These are phyloP conservation scores for Citrus hindsii DNA, from an alignment of 345 rosid genomes.

Conservation along the genomic window DNA sequence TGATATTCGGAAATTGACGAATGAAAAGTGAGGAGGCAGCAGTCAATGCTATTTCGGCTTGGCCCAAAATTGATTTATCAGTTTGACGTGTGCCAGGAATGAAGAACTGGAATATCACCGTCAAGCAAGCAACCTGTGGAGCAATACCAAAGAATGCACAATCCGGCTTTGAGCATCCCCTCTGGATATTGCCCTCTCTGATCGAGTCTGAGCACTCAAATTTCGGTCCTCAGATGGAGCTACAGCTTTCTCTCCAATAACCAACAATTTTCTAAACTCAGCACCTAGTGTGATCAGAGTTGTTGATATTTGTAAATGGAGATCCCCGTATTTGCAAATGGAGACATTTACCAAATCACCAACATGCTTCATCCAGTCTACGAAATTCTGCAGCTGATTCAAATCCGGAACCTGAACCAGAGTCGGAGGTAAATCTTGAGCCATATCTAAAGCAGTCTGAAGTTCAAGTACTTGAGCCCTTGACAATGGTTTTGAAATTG, in stretches of 20 bases:
- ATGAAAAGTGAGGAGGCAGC: too few relatives aligned
- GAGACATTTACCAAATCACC: constrained; percentile 77
- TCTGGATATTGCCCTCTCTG: constrained; percentile 64
- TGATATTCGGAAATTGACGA: too few relatives aligned
- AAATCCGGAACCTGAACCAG: too few relatives aligned
- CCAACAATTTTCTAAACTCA: constrained; percentile 67
- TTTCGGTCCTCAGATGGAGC: constrained; percentile 63
- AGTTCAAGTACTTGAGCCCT: too few relatives aligned
- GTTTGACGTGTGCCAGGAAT: constrained; percentile 73
- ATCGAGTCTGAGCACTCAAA: constrained; percentile 64
- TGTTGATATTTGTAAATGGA: too few relatives aligned
- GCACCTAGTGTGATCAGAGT: too few relatives aligned
- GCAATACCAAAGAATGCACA: constrained; percentile 88
- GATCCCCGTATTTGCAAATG: constrained; percentile 83
- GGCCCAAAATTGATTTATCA: constrained; percentile 47
- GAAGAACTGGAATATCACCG: constrained; percentile 90
- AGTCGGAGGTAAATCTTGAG: too few relatives aligned
- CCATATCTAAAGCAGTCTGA: too few relatives aligned
- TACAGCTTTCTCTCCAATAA: constrained; percentile 73
- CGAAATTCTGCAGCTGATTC: constrained; percentile 78
- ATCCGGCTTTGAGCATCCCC: constrained; percentile 88
- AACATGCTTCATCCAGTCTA: constrained; percentile 81
- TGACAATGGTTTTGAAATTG: too few relatives aligned
- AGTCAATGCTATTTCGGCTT: too few relatives aligned
- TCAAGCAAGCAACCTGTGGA: constrained; percentile 68